Evolutionary conservation across 2,329 filamentous ascomycete species (phyloP), one percentile per base, ranked within the genome.

Genomic region (Aspergillus niger): DNA sequence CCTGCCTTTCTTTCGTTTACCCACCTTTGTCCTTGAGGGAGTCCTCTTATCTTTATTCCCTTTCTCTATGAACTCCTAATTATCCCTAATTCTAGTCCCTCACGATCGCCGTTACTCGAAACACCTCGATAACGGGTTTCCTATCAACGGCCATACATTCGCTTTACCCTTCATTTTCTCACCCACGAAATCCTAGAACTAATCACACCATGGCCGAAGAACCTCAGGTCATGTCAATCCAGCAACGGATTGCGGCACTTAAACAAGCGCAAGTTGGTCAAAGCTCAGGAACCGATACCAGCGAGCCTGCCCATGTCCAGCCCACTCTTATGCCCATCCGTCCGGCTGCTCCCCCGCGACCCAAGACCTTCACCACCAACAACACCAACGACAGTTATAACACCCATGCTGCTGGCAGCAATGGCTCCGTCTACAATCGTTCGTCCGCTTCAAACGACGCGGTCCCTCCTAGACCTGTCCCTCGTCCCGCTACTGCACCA

Each of bases 161-260:
- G 30, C 50, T 53, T 53, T 13, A 15, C 30, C 50, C 22, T 26
- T 15, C 11, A 2, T 22, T 13, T 36, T 4, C 11, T 30, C 26
- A 15, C 11, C 39, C 30, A 7, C 17, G 11, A 44, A 32, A 32
- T 30, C n/a, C 13, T 28, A 10, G n/a, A 30, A 30, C 2, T 50
- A 50, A 50, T 50, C 28, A 10, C 41, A 64, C 49, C 24, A 79
- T 79, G 77, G 72, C 75, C 15, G 76, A 80, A 65, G 77, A 79
- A 67, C 68, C 75, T 8, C 76, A 77, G 65, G 69, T 76, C 54
- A 70, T 76, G 61, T 79, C 79, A 11, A 77, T 81, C 48, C 77
- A 80, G 65, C 71, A 80, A 66, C 77, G 79, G 49, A 81, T 81
- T 59, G 76, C 77, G 57, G 75, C 78, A 36, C 69, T 81, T 57